Evolutionary conservation across 352 stramenopile species (phyloP).

Genomic region (Phytophthora idaei): DNA sequence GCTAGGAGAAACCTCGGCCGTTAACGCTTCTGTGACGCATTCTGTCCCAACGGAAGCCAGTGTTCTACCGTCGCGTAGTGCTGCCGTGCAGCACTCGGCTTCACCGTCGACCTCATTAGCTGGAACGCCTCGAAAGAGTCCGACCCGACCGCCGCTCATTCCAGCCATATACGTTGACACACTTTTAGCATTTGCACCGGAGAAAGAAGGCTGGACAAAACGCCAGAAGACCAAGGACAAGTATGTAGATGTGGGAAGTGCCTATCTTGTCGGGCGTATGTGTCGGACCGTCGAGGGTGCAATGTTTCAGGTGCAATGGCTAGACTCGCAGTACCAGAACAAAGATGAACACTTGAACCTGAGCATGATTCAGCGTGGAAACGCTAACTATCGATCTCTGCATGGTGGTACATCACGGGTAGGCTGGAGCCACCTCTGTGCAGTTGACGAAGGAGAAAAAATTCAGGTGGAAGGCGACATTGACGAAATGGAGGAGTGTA

Average conservation of each 20-base stretch:
- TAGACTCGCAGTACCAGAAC: conserved; percentile 16
- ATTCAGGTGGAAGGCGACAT: background rate
- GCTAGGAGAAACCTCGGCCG: too few species aligned
- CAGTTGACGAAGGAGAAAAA: conserved; percentile 3
- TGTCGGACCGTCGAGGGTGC: conserved; percentile 2
- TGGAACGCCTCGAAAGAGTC: conserved; percentile 2
- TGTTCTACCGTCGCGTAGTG: too few species aligned
- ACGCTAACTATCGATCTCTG: conserved; percentile 12
- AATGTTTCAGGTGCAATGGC: conserved; percentile 18
- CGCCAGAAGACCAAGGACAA: conserved; percentile 1
- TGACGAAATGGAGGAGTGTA: conserved; percentile 14
- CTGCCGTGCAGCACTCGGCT: too few species aligned
- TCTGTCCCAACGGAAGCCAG: too few species aligned
- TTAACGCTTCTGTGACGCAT: too few species aligned
- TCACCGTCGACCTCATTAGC: too few species aligned
- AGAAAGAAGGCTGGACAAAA: conserved; percentile 19
- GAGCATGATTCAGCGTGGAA: background rate
- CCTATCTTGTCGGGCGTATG: conserved; percentile 5
- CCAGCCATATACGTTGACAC: conserved; percentile 8
- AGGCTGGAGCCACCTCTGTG: conserved; percentile 6
- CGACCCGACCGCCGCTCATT: conserved; percentile 4
- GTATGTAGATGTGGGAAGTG: background rate
- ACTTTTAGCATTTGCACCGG: conserved; percentile 12
- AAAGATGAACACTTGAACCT: background rate
- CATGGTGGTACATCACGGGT: conserved; percentile 5